phyloP scores from a whole-genome alignment of 2,329 filamentous ascomycete species.

The Rhynchosporium graminicola region DNA sequence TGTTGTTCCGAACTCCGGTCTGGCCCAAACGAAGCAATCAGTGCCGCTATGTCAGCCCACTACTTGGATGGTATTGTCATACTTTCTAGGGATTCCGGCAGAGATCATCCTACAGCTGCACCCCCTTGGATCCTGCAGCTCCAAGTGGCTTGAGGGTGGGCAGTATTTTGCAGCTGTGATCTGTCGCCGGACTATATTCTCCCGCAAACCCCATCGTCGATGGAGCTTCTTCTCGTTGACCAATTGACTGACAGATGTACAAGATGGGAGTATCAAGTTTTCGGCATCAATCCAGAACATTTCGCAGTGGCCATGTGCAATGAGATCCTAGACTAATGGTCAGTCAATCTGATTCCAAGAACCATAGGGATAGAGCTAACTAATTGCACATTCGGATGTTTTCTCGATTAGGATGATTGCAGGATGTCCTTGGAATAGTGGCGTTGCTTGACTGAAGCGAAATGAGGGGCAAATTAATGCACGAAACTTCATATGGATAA shows the following conservation, averaged over 20 bases:
- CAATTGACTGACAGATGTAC: slow-evolving; percentile 10
- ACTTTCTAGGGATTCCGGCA: slow-evolving; percentile 26
- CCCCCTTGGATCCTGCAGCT: slow-evolving; percentile 28
- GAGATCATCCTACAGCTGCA: slow-evolving; percentile 29
- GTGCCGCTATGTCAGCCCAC: slow-evolving; percentile 3
- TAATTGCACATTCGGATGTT: not conserved
- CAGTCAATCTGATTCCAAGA: not conserved
- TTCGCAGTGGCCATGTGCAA: not conserved
- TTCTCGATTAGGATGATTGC: not conserved
- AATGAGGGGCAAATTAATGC: slow-evolving; percentile 27
- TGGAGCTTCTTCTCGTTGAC: slow-evolving; percentile 1
- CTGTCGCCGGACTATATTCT: slow-evolving; percentile 20
- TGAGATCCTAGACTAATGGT: not conserved
- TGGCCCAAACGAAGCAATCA: not conserved
- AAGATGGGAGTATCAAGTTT: slow-evolving; percentile 3
- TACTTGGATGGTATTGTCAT: slow-evolving; percentile 19
- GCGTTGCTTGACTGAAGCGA: slow-evolving; percentile 18
- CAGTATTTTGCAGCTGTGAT: slow-evolving; percentile 17
- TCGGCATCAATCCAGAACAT: not conserved
- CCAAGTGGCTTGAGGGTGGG: slow-evolving; percentile 18
- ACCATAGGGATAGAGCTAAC: not conserved
- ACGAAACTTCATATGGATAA: slow-evolving; percentile 34
- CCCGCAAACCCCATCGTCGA: slow-evolving; percentile 20
- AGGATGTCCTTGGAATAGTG: slow-evolving; percentile 2
- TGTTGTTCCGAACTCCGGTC: not conserved